Percentiles rank a stretch among this genome's conserved stretches.
These are phyloP conservation scores for Earliella scabrosa DNA, from an alignment of 1,284 basidiomycete genomes.

Conservation along the genomic window DNA sequence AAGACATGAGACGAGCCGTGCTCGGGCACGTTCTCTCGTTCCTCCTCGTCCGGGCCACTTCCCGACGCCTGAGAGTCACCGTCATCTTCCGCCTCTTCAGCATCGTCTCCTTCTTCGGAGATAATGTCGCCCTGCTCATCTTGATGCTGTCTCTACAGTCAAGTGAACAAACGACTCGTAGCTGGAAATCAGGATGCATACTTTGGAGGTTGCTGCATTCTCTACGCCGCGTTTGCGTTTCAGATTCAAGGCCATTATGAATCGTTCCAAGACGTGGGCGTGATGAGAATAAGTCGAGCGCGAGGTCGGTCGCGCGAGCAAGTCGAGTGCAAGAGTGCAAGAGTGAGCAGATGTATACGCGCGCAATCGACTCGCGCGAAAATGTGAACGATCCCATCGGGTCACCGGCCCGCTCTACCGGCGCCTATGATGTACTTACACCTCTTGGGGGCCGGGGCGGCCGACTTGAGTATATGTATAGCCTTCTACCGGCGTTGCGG, in stretches of 20 bases:
- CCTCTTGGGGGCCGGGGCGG: too few relatives aligned
- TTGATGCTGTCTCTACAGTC: background rate
- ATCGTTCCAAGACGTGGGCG: too few relatives aligned
- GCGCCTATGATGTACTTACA: too few relatives aligned
- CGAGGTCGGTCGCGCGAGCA: constrained; percentile 39
- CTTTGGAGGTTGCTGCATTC: background rate
- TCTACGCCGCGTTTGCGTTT: background rate
- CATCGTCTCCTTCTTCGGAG: background rate
- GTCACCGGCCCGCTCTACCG: background rate
- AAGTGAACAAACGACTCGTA: background rate
- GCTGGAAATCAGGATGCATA: background rate
- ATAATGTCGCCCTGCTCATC: background rate
- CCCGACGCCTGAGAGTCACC: background rate
- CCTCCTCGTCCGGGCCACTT: background rate
- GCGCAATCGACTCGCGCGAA: background rate
- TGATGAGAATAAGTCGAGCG: too few relatives aligned
- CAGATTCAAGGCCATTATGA: background rate
- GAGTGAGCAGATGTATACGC: constrained; percentile 58
- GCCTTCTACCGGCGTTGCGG: too few relatives aligned
- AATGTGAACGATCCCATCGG: too few relatives aligned
- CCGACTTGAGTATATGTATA: too few relatives aligned
- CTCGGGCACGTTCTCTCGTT: background rate
- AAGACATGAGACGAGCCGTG: background rate
- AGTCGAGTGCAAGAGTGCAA: constrained; percentile 31
- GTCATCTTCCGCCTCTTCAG: background rate